Evolutionary conservation across 345 rosid genomes (phyloP).

Genomic region (Lepidium aucheri): DNA sequence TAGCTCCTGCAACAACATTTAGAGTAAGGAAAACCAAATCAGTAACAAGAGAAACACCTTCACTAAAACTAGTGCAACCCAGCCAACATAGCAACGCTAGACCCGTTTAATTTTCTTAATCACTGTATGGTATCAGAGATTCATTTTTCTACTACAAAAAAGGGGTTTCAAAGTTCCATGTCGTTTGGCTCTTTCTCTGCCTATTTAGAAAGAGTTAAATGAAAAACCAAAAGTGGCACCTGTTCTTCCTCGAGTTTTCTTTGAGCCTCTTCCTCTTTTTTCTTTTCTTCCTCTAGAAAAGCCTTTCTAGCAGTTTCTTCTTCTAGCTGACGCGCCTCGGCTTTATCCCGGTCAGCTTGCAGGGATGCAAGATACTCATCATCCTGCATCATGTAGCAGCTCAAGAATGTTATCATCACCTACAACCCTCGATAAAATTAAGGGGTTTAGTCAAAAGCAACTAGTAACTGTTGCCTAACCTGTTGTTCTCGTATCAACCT

Average conservation of each 20-base stretch:
- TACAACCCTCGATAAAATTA: background rate
- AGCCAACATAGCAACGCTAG: background rate
- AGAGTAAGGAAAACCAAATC: background rate
- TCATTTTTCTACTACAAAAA: background rate
- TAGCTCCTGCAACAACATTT: slow-evolving; percentile 55
- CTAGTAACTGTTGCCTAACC: slow-evolving; percentile 36
- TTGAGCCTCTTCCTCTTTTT: slow-evolving; percentile 65
- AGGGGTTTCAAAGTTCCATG: background rate
- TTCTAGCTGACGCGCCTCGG: slow-evolving; percentile 64
- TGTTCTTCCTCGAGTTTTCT: slow-evolving; percentile 77
- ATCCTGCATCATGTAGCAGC: slow-evolving; percentile 49
- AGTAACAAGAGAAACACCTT: background rate
- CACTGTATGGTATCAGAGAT: background rate
- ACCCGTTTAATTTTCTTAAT: background rate
- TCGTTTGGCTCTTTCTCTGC: no score
- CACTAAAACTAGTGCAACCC: background rate
- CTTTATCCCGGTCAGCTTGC: slow-evolving; percentile 96
- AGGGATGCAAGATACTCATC: slow-evolving; percentile 92
- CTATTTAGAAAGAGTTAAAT: no score
- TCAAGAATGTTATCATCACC: background rate
- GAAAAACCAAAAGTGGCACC: slow-evolving; percentile 36
- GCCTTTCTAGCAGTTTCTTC: slow-evolving; percentile 76
- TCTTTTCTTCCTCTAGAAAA: slow-evolving; percentile 66
- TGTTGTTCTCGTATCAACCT: slow-evolving; percentile 96
- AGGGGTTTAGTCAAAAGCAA: background rate